Evolutionary conservation across 352 stramenopile species (phyloP).

Genomic region (Pythium vanterpoolii): DNA sequence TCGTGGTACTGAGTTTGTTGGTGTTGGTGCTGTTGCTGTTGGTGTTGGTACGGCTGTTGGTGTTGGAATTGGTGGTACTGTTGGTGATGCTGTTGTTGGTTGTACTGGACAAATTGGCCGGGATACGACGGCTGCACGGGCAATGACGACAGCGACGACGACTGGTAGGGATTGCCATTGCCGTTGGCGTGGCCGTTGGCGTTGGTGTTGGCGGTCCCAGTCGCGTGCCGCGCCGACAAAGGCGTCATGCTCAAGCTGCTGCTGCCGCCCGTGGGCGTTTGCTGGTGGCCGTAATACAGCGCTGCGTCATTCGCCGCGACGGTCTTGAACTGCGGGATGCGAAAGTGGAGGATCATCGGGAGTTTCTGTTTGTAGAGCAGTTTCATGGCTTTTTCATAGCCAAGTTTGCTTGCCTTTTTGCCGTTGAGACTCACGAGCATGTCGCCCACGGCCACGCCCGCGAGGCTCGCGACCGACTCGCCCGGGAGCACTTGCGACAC

Average conservation of each 20-base stretch:
- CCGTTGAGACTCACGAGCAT: slow-evolving; percentile 78
- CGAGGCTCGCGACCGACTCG: slow-evolving; percentile 68
- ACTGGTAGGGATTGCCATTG: not conserved
- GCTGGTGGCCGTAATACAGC: slow-evolving; percentile 11
- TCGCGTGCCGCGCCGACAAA: not conserved
- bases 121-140: slow-evolving; percentile 10
- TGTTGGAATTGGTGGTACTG: slow-evolving; percentile 8
- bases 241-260: slow-evolving; percentile 2
- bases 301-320: slow-evolving; percentile 15
- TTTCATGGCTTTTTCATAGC: slow-evolving; percentile 77
- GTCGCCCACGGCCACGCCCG: slow-evolving; percentile 59
- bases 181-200: not conserved
- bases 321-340: slow-evolving; percentile 39
- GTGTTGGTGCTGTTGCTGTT: slow-evolving; percentile 1
- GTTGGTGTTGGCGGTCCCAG: too few species aligned
- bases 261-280: slow-evolving; percentile 4
- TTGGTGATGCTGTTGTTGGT: slow-evolving; percentile 18
- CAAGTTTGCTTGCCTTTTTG: slow-evolving; percentile 68
- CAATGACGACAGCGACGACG: not conserved
- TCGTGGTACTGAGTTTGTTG: too few species aligned
- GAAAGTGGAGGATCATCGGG: slow-evolving; percentile 75
- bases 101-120: slow-evolving; percentile 22
- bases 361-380: slow-evolving; percentile 76
- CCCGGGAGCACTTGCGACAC: slow-evolving; percentile 69
- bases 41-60: not conserved